These are phyloP conservation scores for Chlorophyllum brunneum DNA, from an alignment of 768 basidiomycete genomes.

Conservation along the genomic window DNA sequence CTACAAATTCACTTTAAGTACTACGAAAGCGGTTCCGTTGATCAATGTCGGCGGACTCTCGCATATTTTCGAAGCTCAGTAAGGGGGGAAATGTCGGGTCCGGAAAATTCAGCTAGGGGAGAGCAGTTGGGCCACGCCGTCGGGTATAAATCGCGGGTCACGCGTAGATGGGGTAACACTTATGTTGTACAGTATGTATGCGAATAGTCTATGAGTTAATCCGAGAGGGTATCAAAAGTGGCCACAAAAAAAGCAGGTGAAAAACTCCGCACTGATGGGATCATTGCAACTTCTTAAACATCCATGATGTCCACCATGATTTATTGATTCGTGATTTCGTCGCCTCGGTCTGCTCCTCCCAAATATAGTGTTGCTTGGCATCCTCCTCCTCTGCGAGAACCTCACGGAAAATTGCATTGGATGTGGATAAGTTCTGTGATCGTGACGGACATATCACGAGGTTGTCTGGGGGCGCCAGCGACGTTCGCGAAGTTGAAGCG, in stretches of 20 bases:
- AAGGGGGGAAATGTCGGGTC: constrained; percentile 33
- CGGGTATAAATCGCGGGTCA: constrained; percentile 7
- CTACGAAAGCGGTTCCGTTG: constrained; percentile 13
- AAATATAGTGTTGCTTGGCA: constrained; percentile 47
- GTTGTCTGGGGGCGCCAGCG: constrained; percentile 22
- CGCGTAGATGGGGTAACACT: constrained; percentile 6
- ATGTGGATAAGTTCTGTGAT: constrained; percentile 46
- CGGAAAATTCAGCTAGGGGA: constrained; percentile 23
- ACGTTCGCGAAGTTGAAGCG: constrained; percentile 32
- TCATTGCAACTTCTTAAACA: constrained; percentile 45
- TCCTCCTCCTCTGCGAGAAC: constrained; percentile 67
- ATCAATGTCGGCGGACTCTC: constrained; percentile 30
- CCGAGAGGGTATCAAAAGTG: constrained; percentile 33
- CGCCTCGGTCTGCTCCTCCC: constrained; percentile 52
- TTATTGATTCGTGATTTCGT: constrained; percentile 40
- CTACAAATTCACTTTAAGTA: constrained; percentile 15
- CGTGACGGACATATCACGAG: constrained; percentile 18
- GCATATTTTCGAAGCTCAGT: constrained; percentile 23
- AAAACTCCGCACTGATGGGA: constrained; percentile 21
- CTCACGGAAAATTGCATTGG: constrained; percentile 63
- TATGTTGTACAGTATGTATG: constrained; percentile 10
- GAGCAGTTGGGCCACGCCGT: constrained; percentile 10
- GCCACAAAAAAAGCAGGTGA: constrained; percentile 18
- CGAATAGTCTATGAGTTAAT: constrained; percentile 28
- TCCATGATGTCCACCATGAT: constrained; percentile 66